A percentile compares a stretch with the other conserved stretches of the same genome.
phyloP scores from a whole-genome alignment of 1,284 basidiomycete species.

The Papiliotrema laurentii region DNA sequence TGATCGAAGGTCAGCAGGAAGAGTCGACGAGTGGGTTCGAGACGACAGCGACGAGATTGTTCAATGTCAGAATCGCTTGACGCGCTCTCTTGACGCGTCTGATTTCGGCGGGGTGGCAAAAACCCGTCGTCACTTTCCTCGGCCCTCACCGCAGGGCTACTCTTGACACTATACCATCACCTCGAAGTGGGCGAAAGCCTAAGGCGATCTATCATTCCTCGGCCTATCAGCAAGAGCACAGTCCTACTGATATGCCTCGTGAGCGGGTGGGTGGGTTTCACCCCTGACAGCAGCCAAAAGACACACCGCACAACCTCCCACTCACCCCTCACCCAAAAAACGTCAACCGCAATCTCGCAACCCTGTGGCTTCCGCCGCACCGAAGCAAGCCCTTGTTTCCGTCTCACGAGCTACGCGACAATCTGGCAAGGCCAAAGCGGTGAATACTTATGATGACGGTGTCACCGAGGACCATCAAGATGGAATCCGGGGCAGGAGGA shows the following conservation, averaged over 20 bases:
- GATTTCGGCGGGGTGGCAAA: too few relatives aligned
- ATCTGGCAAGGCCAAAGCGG: too few relatives aligned
- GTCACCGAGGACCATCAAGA: background rate
- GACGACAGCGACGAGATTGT: background rate
- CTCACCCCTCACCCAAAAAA: background rate
- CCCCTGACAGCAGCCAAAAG: too few relatives aligned
- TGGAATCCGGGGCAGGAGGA: too few relatives aligned
- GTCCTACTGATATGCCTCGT: background rate
- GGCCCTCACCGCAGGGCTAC: too few relatives aligned
- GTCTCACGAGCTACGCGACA: too few relatives aligned
- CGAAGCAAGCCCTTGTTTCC: constrained; percentile 1
- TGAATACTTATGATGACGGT: too few relatives aligned
- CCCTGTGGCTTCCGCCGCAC: too few relatives aligned
- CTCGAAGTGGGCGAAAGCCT: background rate
- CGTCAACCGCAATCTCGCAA: background rate
- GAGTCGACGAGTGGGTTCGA: background rate
- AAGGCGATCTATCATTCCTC: background rate
- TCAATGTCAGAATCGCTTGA: background rate
- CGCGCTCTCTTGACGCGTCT: constrained; percentile 14
- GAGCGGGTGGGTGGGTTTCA: background rate
- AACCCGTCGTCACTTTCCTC: too few relatives aligned
- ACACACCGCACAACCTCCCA: too few relatives aligned
- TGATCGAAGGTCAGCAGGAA: background rate
- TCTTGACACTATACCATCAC: background rate
- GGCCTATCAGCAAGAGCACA: too few relatives aligned